Conservation (phyloP, 106 monocot genomes). For the Dendrobium chrysotoxum region DNA sequence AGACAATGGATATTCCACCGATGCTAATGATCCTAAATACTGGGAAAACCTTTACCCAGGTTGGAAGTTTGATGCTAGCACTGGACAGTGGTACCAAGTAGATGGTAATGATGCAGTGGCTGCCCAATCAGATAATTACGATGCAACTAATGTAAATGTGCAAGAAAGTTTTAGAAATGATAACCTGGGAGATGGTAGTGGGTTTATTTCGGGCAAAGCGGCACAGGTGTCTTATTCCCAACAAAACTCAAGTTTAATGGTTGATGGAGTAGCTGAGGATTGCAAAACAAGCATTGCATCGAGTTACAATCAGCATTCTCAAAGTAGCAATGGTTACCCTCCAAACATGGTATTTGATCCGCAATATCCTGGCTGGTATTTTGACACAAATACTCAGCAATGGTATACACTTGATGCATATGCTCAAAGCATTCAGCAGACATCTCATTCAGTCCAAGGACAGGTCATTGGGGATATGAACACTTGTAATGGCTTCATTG, state of each 20-base stretch:
- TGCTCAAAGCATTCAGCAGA: constrained; percentile 26
- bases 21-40: constrained; percentile 3
- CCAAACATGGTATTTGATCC: constrained; percentile 91
- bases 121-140: constrained; percentile 16
- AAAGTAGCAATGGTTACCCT: constrained; percentile 45
- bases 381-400: constrained; percentile 67
- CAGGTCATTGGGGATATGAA: constrained; percentile 11
- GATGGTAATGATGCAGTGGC: constrained; percentile 19
- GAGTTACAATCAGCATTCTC: constrained; percentile 30
- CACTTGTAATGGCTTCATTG: constrained; percentile 18
- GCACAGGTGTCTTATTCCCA: constrained; percentile 43
- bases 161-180: constrained; percentile 11
- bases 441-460: constrained; percentile 10
- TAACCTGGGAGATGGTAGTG: neutral
- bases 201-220: neutral
- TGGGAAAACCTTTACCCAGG: constrained; percentile 88
- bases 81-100: constrained; percentile 58
- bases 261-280: constrained; percentile 32
- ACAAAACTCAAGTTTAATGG: constrained; percentile 24
- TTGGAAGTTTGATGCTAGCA: constrained; percentile 72
- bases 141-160: constrained; percentile 5
- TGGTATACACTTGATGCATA: constrained; percentile 85
- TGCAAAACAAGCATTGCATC: constrained; percentile 11
- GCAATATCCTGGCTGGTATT: constrained; percentile 92
- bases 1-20: neutral